Conservation (phyloP, 768 basidiomycete genomes). For the Boletus patriciae region DNA sequence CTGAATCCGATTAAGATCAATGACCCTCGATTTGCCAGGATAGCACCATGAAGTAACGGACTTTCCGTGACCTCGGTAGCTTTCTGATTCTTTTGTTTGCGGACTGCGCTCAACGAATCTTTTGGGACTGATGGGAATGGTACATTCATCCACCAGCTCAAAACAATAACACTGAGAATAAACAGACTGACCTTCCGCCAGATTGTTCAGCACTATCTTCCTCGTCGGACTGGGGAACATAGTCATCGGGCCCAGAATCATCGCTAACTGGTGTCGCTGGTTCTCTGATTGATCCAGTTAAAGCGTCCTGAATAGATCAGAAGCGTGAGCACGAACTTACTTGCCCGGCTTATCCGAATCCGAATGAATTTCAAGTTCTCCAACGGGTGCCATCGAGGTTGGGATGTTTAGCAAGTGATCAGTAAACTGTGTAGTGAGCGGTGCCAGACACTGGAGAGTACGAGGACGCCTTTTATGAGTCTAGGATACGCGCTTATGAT, state of each 20-base stretch:
- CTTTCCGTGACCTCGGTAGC: background rate
- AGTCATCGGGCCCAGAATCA: background rate
- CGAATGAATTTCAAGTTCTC: background rate
- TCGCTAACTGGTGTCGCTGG: too few relatives aligned
- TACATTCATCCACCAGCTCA: background rate
- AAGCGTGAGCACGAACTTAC: constrained; percentile 3
- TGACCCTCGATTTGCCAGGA: background rate
- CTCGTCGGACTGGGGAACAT: background rate
- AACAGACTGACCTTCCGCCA: background rate
- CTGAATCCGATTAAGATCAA: background rate
- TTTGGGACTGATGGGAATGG: background rate
- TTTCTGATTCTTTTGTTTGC: fast-evolving
- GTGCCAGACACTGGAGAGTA: too few relatives aligned
- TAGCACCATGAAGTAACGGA: background rate
- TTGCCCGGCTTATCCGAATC: background rate
- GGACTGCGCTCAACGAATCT: constrained; percentile 8
- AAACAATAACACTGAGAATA: background rate
- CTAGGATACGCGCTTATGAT: constrained; percentile 2
- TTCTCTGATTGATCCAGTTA: too few relatives aligned
- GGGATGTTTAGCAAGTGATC: background rate
- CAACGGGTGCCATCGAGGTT: background rate
- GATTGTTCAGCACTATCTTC: background rate
- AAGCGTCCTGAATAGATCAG: background rate
- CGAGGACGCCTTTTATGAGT: constrained; percentile 16
- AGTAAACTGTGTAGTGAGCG: too few relatives aligned